Conservation (phyloP, 2,329 filamentous ascomycete species). For the Chaetomiaceae sp. region DNA sequence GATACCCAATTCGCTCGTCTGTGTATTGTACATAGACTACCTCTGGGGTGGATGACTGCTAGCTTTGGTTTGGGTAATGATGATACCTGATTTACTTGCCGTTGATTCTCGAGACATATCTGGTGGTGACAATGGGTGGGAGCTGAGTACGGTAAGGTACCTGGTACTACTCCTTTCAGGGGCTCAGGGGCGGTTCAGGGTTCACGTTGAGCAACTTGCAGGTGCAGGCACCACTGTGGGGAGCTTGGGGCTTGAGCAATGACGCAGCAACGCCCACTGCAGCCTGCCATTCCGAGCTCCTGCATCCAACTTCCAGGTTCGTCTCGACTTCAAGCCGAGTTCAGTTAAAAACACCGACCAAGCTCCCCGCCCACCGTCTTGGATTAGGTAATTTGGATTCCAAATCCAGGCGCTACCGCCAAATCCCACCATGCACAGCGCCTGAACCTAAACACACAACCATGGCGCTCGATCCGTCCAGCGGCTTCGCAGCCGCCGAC, state of each 20-base stretch:
- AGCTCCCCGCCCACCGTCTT: too few species aligned
- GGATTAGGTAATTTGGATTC: too few species aligned
- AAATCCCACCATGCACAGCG: slow-evolving; percentile 13
- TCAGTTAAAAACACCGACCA: neutral
- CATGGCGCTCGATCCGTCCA: slow-evolving; percentile 68
- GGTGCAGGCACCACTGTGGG: slow-evolving; percentile 1
- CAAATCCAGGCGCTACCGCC: too few species aligned
- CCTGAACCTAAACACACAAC: slow-evolving; percentile 17
- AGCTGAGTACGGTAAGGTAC: too few species aligned
- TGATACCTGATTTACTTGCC: neutral
- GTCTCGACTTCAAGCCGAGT: neutral
- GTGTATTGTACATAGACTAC: slow-evolving; percentile 11
- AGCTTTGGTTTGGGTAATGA: slow-evolving; percentile 4
- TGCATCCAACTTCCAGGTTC: neutral
- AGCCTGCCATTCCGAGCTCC: neutral
- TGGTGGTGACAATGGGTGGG: too few species aligned
- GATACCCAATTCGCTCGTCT: slow-evolving; percentile 19
- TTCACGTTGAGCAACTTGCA: neutral
- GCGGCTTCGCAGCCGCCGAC: slow-evolving; percentile 67
- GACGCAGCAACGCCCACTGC: slow-evolving; percentile 1
- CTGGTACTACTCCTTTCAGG: neutral
- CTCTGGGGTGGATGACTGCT: slow-evolving; percentile 6
- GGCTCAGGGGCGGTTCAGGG: neutral
- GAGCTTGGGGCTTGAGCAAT: slow-evolving; percentile 1
- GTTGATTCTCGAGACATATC: neutral